Conservation (phyloP, 2,329 filamentous ascomycete species). For the Pseudogymnoascus sp. region DNA sequence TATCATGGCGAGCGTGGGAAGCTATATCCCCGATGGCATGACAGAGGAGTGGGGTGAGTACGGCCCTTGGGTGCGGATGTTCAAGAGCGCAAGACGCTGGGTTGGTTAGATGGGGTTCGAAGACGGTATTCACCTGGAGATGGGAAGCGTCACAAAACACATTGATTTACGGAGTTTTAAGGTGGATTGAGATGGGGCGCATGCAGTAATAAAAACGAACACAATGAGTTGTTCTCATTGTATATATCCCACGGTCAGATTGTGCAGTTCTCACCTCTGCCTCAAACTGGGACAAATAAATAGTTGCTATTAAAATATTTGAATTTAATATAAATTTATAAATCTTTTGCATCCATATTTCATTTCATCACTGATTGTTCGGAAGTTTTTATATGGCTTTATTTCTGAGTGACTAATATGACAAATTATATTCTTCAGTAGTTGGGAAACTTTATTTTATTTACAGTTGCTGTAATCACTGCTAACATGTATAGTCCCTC, state of each 20-base stretch:
- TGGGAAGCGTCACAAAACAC: background rate
- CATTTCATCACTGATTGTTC: too few relatives aligned
- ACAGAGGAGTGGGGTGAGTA: constrained; percentile 58
- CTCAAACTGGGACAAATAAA: background rate
- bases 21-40: constrained; percentile 49
- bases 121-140: background rate
- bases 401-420: too few relatives aligned
- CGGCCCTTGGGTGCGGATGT: constrained; percentile 62
- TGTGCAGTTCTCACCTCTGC: background rate
- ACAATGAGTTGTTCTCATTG: background rate
- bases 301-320: constrained; percentile 1
- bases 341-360: background rate
- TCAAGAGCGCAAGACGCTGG: constrained; percentile 66
- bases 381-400: too few relatives aligned
- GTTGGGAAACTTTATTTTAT: too few relatives aligned
- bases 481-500: too few relatives aligned
- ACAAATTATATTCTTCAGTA: too few relatives aligned
- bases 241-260: background rate
- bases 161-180: background rate
- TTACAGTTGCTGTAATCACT: too few relatives aligned
- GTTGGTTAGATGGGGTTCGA: constrained; percentile 41
- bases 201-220: background rate
- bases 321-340: background rate
- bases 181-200: background rate
- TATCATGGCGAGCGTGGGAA: constrained; percentile 56